A percentile compares a stretch with the other conserved stretches of the same genome.
Evolutionary conservation across 805 yeast species (phyloP).

Genomic region (Wickerhamiella spandovensis): DNA sequence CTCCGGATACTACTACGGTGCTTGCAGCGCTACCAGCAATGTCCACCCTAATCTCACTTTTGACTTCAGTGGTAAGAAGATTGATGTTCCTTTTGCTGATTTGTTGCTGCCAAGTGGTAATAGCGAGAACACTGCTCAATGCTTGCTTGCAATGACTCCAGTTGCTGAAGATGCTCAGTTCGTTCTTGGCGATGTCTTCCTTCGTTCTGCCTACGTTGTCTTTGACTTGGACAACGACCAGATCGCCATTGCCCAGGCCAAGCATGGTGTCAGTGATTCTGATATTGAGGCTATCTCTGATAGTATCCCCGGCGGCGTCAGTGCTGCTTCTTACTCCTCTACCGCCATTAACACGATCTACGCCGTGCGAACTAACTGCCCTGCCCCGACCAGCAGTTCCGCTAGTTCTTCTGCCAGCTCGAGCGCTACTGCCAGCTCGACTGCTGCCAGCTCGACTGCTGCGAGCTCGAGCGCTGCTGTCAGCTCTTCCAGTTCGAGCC

Average conservation of each 20-base stretch:
- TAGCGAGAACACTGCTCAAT: background rate
- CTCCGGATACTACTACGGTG: background rate
- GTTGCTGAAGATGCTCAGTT: slow-evolving; percentile 11
- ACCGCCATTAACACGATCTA: background rate
- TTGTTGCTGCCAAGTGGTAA: background rate
- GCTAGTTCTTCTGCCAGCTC: background rate
- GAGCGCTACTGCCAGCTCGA: background rate
- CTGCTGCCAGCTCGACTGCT: background rate
- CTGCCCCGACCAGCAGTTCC: background rate
- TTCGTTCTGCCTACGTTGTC: slow-evolving; percentile 56
- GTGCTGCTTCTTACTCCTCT: slow-evolving; percentile 8
- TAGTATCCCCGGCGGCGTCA: slow-evolving; percentile 12
- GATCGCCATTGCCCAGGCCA: slow-evolving; percentile 44
- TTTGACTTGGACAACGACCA: slow-evolving; percentile 47
- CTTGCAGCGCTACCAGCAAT: slow-evolving; percentile 7
- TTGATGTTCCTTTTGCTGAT: slow-evolving; percentile 6
- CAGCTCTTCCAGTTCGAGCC: background rate
- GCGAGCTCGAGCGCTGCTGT: background rate
- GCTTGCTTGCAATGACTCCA: background rate
- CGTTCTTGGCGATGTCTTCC: slow-evolving; percentile 52
- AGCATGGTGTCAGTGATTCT: slow-evolving; percentile 16
- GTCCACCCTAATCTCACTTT: background rate
- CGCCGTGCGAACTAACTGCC: background rate
- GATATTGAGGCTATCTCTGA: slow-evolving; percentile 7
- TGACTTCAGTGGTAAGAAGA: slow-evolving; percentile 7